Evolutionary conservation across 2,329 filamentous ascomycete species (phyloP).

Genomic region (Mycocentrospora acerina): DNA sequence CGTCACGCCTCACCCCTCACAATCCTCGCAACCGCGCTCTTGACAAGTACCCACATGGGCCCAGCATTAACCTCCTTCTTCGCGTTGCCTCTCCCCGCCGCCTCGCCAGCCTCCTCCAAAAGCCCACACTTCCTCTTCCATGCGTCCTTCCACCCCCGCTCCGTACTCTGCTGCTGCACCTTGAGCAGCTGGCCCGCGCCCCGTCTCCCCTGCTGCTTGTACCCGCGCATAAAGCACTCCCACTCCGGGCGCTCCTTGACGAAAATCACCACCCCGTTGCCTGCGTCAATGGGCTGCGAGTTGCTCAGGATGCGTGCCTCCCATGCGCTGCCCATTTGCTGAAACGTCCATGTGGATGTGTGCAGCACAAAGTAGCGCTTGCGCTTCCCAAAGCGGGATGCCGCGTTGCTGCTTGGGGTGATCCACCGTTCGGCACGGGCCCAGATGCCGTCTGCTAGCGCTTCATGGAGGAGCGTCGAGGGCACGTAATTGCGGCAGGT

Average conservation of each 20-base stretch:
- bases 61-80: constrained; percentile 26
- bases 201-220: constrained; percentile 21
- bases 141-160: constrained; percentile 23
- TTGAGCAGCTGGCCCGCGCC: constrained; percentile 22
- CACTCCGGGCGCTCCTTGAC: constrained; percentile 27
- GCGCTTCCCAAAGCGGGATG: constrained; percentile 17
- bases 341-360: constrained; percentile 17
- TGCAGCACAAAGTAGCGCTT: constrained; percentile 30
- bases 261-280: constrained; percentile 26
- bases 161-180: constrained; percentile 20
- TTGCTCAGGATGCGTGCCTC: constrained; percentile 25
- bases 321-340: constrained; percentile 20
- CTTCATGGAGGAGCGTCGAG: constrained; percentile 17
- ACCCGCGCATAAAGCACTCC: constrained; percentile 25
- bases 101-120: constrained; percentile 10
- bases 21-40: constrained; percentile 25
- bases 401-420: constrained; percentile 16
- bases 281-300: constrained; percentile 25
- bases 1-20: constrained; percentile 26
- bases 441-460: constrained; percentile 27
- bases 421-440: constrained; percentile 25
- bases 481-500: constrained; percentile 25
- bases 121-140: constrained; percentile 29
- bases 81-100: constrained; percentile 5
- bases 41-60: constrained; percentile 31